phyloP scores from a whole-genome alignment of 352 stramenopile genomes.

The Elongisporangium undulatum region DNA sequence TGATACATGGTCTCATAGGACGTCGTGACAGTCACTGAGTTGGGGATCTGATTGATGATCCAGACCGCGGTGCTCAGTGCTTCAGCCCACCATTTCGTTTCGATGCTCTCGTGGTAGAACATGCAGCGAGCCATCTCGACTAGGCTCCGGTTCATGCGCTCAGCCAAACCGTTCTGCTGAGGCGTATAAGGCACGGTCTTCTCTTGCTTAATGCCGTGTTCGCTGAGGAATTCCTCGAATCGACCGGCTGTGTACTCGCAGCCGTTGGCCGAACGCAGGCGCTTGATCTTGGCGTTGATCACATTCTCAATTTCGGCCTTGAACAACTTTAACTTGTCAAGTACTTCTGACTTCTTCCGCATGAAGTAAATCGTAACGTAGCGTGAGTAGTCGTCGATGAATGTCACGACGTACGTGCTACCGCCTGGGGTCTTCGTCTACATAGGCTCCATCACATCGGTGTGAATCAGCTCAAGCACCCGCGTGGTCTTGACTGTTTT shows the following conservation, averaged over 20 bases:
- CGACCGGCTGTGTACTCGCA: conserved; percentile 11
- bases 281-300: conserved; percentile 6
- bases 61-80: conserved; percentile 11
- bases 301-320: conserved; percentile 5
- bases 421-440: conserved; percentile 9
- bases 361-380: conserved; percentile 15
- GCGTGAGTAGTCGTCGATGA: conserved; percentile 21
- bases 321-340: conserved; percentile 9
- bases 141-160: conserved; percentile 15
- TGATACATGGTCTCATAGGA: conserved; percentile 6
- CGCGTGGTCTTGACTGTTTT: conserved; percentile 11
- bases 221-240: background rate
- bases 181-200: conserved; percentile 15
- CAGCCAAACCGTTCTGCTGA: conserved; percentile 16
- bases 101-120: conserved; percentile 9
- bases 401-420: conserved; percentile 10
- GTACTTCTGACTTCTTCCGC: conserved; percentile 15
- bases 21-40: conserved; percentile 6
- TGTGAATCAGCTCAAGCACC: conserved; percentile 10
- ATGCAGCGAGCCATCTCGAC: conserved; percentile 12
- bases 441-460: conserved; percentile 16
- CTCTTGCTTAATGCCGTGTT: conserved; percentile 11
- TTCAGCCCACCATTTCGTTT: conserved; percentile 11
- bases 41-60: conserved; percentile 13
- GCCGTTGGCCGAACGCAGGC: conserved; percentile 12